Base-by-base conservation (phyloP, 2,329 filamentous ascomycete genomes). In the Aspergillus sp. region DNA sequence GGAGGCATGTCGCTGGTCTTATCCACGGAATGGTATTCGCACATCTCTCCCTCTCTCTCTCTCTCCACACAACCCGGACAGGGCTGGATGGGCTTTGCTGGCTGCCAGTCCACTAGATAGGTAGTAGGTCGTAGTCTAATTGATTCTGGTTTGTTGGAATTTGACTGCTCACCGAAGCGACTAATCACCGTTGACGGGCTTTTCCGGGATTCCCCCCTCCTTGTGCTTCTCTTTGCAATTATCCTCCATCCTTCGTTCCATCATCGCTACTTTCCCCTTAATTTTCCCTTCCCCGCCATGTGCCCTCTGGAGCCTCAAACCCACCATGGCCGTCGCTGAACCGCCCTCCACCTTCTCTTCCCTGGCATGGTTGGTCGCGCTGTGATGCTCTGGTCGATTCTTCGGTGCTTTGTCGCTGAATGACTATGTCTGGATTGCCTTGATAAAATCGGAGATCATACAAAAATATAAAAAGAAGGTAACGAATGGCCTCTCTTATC, bases 281-380 rank as follows among this genome's bases (percentile, higher is more conserved):
- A 13, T 57, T 36, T 25, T 11, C 7, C 25, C 47, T 56, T 23
- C 54, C 38, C 44, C 55, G 55, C 55, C 36, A 42, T 57, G 32
- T 50, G 48, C 47, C 30, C 47, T 57, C 47, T 49, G 54, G 54
- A 60, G 49, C 44, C 44, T 36, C 38, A 57, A 42, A 38, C 38
- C 54, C 51, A 56, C 58, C 58, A 62, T 62, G 61, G 58, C 58
- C 36, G 23, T 30, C 47, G 39, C 54, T 62, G 58, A 62, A 54
- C 58, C 54, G 57, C 51, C 41, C 44, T 49, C 39, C 44, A 21
- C 54, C 21, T 30, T 41, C 38, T 48, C 27, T 36, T 39, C 25
- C 27, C 25, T 13, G 47, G 13, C 47, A 27, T 4, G 23, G 17
- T 30, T 32, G 47, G 15, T 49, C 47, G 27, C 23, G 6, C 15